Conservation (phyloP, 192 early-diverging fungal species). For the Entomortierella lignicola region DNA sequence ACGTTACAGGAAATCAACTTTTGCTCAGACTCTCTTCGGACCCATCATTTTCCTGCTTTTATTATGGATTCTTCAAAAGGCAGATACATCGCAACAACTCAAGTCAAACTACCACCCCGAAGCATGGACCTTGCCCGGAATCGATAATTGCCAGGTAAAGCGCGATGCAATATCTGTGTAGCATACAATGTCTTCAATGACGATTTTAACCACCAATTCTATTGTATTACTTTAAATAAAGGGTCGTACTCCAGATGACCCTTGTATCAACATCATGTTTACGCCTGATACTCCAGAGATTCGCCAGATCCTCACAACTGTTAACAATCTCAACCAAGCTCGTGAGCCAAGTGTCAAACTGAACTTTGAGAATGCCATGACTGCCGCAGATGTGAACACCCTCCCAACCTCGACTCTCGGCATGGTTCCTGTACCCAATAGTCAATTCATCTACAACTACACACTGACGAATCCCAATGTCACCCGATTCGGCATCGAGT, state of each 20-base stretch:
- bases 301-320: slow-evolving; percentile 30
- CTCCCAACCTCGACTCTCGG: slow-evolving; percentile 51
- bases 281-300: slow-evolving; percentile 58
- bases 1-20: slow-evolving; percentile 67
- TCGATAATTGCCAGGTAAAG: slow-evolving; percentile 56
- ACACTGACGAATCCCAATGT: slow-evolving; percentile 73
- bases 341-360: slow-evolving; percentile 40
- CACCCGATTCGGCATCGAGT: slow-evolving; percentile 71
- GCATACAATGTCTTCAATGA: too few relatives aligned
- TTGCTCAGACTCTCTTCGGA: slow-evolving; percentile 65
- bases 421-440: slow-evolving; percentile 65
- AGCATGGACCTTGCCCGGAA: slow-evolving; percentile 55
- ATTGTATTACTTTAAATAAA: slow-evolving; percentile 41
- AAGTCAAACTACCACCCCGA: slow-evolving; percentile 56
- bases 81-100: slow-evolving; percentile 42
- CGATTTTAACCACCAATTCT: neutral
- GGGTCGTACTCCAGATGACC: slow-evolving; percentile 53
- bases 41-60: slow-evolving; percentile 77
- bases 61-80: slow-evolving; percentile 68
- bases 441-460: slow-evolving; percentile 77
- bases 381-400: slow-evolving; percentile 30
- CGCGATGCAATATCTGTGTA: too few relatives aligned
- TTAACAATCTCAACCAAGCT: slow-evolving; percentile 23
- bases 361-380: slow-evolving; percentile 24
- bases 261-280: slow-evolving; percentile 74